phyloP scores from a whole-genome alignment of 495 filamentous ascomycete species.

The Aspergillus campestris region DNA sequence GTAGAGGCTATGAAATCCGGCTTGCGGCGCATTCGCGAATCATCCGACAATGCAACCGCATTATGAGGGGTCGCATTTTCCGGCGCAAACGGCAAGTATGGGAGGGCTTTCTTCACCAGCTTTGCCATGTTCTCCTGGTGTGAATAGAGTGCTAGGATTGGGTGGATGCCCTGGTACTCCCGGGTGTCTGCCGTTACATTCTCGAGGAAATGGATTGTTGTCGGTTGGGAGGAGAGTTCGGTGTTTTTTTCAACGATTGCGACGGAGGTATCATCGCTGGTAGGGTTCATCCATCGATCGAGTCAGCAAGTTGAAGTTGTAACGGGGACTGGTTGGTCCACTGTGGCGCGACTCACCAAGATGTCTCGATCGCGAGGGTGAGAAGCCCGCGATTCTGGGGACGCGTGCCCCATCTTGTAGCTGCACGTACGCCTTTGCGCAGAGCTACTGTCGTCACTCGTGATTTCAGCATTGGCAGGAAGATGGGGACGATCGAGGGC shows the following conservation, averaged over 20 bases:
- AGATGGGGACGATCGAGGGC: background rate
- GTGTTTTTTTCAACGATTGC: conserved; percentile 62
- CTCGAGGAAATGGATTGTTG: conserved; percentile 65
- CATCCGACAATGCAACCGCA: conserved; percentile 17
- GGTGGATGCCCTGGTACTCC: conserved; percentile 67
- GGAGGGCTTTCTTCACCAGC: conserved; percentile 57
- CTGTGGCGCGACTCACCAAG: conserved; percentile 48
- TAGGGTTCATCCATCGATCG: background rate
- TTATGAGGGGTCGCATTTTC: conserved; percentile 6
- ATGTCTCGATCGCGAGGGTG: conserved; percentile 87
- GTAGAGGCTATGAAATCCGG: conserved; percentile 84
- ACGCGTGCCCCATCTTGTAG: conserved; percentile 3
- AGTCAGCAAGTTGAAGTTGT: conserved; percentile 6
- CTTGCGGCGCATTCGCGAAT: conserved; percentile 27
- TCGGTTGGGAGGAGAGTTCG: conserved; percentile 15
- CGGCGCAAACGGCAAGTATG: conserved; percentile 36
- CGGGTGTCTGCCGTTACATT: conserved; percentile 74
- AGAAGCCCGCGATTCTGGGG: conserved; percentile 39
- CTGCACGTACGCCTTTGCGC: conserved; percentile 11
- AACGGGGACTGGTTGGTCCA: background rate
- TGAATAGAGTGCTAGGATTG: conserved; percentile 59
- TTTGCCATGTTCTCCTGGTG: conserved; percentile 60
- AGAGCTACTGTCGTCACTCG: conserved; percentile 12
- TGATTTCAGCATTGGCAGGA: conserved; percentile 21
- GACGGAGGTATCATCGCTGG: conserved; percentile 87